These are phyloP conservation scores for Amylocystis lapponica DNA, from an alignment of 768 basidiomycete species.

Conservation along the genomic window DNA sequence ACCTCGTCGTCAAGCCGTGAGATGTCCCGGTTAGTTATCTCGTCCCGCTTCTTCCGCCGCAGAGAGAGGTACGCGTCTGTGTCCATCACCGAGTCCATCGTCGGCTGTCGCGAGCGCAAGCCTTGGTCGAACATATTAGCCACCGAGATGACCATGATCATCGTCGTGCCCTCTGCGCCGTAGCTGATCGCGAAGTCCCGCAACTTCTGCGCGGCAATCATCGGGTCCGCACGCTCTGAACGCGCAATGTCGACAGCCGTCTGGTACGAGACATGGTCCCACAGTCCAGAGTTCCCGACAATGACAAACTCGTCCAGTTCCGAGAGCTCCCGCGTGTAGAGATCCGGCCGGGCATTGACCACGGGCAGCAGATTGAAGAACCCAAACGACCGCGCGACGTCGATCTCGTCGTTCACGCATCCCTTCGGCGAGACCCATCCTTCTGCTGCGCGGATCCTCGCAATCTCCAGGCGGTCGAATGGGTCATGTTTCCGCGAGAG, in stretches of 20 bases:
- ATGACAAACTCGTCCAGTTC: constrained; percentile 95
- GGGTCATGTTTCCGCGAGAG: constrained; percentile 86
- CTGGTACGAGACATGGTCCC: constrained; percentile 92
- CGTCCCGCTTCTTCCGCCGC: constrained; percentile 32
- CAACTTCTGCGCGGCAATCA: constrained; percentile 94
- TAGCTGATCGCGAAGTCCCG: constrained; percentile 97
- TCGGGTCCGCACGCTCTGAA: constrained; percentile 61
- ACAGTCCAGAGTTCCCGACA: constrained; percentile 86
- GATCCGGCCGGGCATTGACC: constrained; percentile 84
- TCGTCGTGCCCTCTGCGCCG: constrained; percentile 86
- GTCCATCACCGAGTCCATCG: constrained; percentile 42
- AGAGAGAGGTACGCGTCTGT: constrained; percentile 25
- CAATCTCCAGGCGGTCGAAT: constrained; percentile 78
- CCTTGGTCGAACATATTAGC: constrained; percentile 62
- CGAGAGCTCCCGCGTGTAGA: constrained; percentile 60
- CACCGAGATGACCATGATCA: constrained; percentile 96
- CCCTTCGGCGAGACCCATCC: constrained; percentile 93
- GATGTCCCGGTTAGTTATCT: constrained; percentile 51
- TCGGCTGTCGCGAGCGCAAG: constrained; percentile 37
- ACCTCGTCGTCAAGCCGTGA: constrained; percentile 72
- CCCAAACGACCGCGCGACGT: constrained; percentile 91
- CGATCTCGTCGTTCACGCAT: constrained; percentile 85
- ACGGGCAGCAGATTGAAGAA: constrained; percentile 87
- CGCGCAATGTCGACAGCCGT: constrained; percentile 95
- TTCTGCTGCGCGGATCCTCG: constrained; percentile 84